Percentiles rank a stretch among this genome's conserved stretches.
phyloP scores from a whole-genome alignment of 257 asterid genomes.

The Nicotiana tabacum region DNA sequence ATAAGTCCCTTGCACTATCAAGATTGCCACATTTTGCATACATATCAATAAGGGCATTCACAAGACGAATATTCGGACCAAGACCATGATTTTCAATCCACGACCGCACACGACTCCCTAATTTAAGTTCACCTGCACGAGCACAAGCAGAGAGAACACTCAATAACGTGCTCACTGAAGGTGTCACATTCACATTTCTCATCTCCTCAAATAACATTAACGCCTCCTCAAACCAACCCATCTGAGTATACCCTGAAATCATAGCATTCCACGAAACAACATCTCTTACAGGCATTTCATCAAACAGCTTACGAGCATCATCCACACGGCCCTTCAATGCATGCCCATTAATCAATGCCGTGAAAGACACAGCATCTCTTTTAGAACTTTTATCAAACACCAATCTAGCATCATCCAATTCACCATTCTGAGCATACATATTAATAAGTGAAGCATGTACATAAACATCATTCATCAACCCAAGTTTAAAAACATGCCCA shows the following conservation, averaged over 20 bases:
- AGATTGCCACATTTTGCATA: constrained; percentile 29
- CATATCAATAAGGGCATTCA: constrained; percentile 29
- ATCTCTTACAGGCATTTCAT: constrained; percentile 30
- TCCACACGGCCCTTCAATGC: constrained; percentile 10
- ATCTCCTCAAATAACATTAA: constrained; percentile 25
- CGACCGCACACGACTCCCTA: constrained; percentile 20
- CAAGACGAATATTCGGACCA: constrained; percentile 17
- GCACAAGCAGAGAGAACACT: constrained; percentile 37
- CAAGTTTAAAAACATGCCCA: constrained; percentile 24
- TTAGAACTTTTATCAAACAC: constrained; percentile 30
- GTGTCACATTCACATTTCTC: constrained; percentile 15
- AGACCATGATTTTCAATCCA: constrained; percentile 24
- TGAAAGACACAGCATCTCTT: constrained; percentile 31
- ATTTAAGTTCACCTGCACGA: constrained; percentile 14
- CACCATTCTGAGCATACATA: constrained; percentile 28
- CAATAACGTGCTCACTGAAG: constrained; percentile 28
- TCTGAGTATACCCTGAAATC: constrained; percentile 27
- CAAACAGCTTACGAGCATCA: constrained; percentile 29
- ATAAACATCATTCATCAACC: constrained; percentile 21
- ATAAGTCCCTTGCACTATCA: constrained; percentile 7
- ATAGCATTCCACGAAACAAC: constrained; percentile 32
- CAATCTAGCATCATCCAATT: constrained; percentile 19
- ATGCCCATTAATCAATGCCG: constrained; percentile 27
- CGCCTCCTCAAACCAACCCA: constrained; percentile 22
- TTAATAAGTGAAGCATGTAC: constrained; percentile 27